A percentile compares a stretch with the other conserved stretches of the same genome.
Conservation (phyloP, 73 alveolate species). For the Urostyla sp. region DNA sequence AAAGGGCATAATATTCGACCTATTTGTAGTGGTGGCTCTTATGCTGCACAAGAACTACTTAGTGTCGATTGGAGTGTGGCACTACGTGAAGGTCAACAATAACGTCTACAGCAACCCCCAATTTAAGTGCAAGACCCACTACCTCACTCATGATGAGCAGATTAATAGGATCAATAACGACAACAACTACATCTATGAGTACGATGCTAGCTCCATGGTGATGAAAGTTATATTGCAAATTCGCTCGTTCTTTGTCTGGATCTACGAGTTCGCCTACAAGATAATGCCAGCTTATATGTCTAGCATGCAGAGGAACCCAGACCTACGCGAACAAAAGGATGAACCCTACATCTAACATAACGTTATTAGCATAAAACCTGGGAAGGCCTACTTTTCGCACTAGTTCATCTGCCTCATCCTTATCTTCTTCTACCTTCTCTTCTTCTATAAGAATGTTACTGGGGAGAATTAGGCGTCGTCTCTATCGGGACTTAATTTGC, state of each 20-base stretch:
- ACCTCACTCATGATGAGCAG: slow-evolving; percentile 20
- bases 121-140: slow-evolving; percentile 36
- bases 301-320: neutral
- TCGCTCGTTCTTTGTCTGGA: neutral
- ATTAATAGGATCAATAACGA: slow-evolving; percentile 40
- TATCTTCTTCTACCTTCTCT: slow-evolving; percentile 59
- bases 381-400: slow-evolving; percentile 69
- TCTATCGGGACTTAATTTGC: slow-evolving; percentile 54
- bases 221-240: neutral
- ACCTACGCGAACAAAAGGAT: slow-evolving; percentile 9
- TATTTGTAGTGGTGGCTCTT: slow-evolving; percentile 46
- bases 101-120: slow-evolving; percentile 64
- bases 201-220: slow-evolving; percentile 6
- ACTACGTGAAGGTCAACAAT: slow-evolving; percentile 48
- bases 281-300: slow-evolving; percentile 27
- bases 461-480: slow-evolving; percentile 63
- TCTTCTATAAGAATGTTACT: slow-evolving; percentile 69
- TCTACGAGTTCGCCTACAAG: neutral
- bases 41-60: slow-evolving; percentile 53
- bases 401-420: slow-evolving; percentile 62
- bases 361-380: slow-evolving; percentile 66
- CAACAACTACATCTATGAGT: slow-evolving; percentile 46
- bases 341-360: neutral
- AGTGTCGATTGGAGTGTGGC: slow-evolving; percentile 75
- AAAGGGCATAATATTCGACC: slow-evolving; percentile 57